phyloP scores from a whole-genome alignment of 2,329 filamentous ascomycete species.

The Alternaria infectoria region DNA sequence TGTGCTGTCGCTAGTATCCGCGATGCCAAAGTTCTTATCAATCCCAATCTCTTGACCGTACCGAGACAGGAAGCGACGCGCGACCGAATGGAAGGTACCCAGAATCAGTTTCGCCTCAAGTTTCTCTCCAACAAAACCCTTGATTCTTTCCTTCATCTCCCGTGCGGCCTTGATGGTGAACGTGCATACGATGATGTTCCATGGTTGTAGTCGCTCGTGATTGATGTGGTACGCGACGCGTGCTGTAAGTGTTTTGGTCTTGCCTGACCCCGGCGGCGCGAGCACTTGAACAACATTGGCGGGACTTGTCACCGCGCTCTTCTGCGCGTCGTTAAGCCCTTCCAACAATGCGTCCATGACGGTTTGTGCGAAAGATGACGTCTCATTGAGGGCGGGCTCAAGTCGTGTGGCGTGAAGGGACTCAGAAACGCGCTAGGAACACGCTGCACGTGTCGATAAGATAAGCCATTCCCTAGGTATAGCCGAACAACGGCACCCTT shows the following conservation, averaged over 20 bases:
- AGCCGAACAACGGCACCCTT: background rate
- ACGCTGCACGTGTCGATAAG: constrained; percentile 7
- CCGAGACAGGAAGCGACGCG: constrained; percentile 78
- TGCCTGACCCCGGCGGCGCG: constrained; percentile 74
- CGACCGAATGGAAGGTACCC: constrained; percentile 94
- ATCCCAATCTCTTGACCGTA: constrained; percentile 88
- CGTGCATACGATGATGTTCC: constrained; percentile 92
- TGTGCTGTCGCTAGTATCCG: constrained; percentile 80
- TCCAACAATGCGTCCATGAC: constrained; percentile 63
- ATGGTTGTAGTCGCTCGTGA: constrained; percentile 73
- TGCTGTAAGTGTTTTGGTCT: constrained; percentile 93
- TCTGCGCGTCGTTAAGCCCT: constrained; percentile 70
- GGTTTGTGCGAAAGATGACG: constrained; percentile 7
- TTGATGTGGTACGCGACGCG: constrained; percentile 88
- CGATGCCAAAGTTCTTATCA: constrained; percentile 84
- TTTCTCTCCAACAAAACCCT: constrained; percentile 77
- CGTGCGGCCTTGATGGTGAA: constrained; percentile 95
- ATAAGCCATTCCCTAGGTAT: background rate
- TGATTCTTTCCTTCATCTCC: constrained; percentile 92
- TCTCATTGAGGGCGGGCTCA: constrained; percentile 13
- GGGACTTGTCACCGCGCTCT: constrained; percentile 67
- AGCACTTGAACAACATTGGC: constrained; percentile 67
- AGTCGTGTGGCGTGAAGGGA: background rate
- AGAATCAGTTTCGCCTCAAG: constrained; percentile 79
- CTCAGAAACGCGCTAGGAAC: constrained; percentile 12